Percentiles rank a stretch among this genome's conserved stretches.
phyloP scores from a whole-genome alignment of 2,329 filamentous ascomycete species.

The Beauveria medogensis region DNA sequence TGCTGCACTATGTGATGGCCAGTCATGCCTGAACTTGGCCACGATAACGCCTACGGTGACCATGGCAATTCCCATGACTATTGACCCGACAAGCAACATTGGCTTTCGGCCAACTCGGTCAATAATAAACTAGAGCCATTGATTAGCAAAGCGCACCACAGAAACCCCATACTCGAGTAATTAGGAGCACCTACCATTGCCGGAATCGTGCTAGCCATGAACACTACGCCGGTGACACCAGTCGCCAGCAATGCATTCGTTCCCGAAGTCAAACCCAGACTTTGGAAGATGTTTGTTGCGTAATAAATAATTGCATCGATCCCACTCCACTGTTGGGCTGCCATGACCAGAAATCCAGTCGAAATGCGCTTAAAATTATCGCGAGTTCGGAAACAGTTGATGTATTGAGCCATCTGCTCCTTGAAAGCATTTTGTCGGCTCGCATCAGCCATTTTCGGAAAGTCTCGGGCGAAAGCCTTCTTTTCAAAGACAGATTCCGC shows the following conservation, averaged over 20 bases:
- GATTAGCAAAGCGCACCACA: not conserved
- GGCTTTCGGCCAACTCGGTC: conserved; percentile 34
- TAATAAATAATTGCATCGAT: conserved; percentile 38
- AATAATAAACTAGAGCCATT: conserved; percentile 21
- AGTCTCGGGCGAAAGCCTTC: conserved; percentile 54
- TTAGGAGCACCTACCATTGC: conserved; percentile 18
- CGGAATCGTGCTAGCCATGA: conserved; percentile 39
- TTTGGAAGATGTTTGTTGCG: conserved; percentile 51
- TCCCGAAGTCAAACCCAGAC: conserved; percentile 52
- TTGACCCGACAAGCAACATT: conserved; percentile 28
- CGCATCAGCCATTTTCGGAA: conserved; percentile 34
- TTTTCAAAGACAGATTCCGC: conserved; percentile 72
- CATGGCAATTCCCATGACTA: conserved; percentile 31
- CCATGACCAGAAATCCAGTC: conserved; percentile 56
- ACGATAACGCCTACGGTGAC: conserved; percentile 33
- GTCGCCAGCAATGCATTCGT: conserved; percentile 57
- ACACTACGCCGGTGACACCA: conserved; percentile 62
- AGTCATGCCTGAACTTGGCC: conserved; percentile 28
- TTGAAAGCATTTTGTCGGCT: conserved; percentile 33
- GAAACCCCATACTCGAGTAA: not conserved
- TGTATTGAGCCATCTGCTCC: conserved; percentile 41
- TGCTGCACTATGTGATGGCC: conserved; percentile 26
- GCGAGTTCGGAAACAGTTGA: conserved; percentile 24
- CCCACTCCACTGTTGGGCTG: conserved; percentile 42
- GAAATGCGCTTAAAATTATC: conserved; percentile 55